A percentile compares a stretch with the other conserved stretches of the same genome.
phyloP scores from a whole-genome alignment of 169 alveolate species.

The Cryptosporidium felis region DNA sequence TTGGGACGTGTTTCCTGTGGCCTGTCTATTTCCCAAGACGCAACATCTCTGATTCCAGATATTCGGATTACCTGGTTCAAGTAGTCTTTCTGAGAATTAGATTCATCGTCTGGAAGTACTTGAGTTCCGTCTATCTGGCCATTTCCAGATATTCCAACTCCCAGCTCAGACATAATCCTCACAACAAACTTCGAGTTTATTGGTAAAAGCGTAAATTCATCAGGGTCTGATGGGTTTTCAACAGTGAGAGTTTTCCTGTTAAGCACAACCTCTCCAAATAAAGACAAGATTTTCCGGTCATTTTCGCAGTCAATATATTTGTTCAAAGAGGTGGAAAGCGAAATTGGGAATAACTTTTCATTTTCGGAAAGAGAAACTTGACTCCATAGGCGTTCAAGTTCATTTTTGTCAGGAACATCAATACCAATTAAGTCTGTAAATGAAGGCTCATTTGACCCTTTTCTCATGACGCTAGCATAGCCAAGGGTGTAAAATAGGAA shows the following conservation, averaged over 20 bases:
- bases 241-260: background rate
- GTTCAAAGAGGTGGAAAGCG: background rate
- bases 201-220: background rate
- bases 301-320: conserved; percentile 5
- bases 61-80: conserved; percentile 26
- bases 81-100: background rate
- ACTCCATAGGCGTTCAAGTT: conserved; percentile 18
- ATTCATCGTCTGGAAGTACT: background rate
- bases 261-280: background rate
- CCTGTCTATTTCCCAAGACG: conserved; percentile 69
- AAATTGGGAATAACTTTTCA: conserved; percentile 31
- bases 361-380: background rate
- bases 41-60: conserved; percentile 64
- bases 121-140: conserved; percentile 19
- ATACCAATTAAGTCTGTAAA: conserved; percentile 15
- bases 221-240: background rate
- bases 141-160: conserved; percentile 28
- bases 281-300: background rate
- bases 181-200: conserved; percentile 45
- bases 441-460: background rate
- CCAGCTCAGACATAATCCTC: conserved; percentile 63
- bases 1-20: conserved; percentile 70
- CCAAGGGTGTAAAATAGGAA: conserved; percentile 42
- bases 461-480: background rate
- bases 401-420: background rate